Conservation (phyloP, 1,284 basidiomycete genomes). For the Taiwanofungus camphoratus region DNA sequence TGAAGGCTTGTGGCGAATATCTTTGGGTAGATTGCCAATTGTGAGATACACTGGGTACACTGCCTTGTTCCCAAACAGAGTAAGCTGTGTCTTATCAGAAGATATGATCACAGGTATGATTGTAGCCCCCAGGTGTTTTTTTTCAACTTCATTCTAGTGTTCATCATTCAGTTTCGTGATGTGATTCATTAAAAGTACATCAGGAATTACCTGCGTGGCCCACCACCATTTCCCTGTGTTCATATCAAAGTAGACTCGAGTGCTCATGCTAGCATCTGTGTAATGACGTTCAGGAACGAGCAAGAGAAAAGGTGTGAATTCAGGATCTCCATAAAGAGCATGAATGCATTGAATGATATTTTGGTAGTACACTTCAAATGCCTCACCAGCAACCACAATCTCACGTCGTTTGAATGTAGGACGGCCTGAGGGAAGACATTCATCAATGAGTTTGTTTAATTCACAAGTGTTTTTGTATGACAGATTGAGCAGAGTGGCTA, state of each 20-base stretch:
- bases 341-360: not conserved
- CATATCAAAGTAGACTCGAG: too few species aligned
- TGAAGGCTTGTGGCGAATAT: constrained; percentile 29
- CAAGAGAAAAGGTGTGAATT: not conserved
- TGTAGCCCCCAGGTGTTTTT: constrained; percentile 34
- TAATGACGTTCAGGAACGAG: not conserved
- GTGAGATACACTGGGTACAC: constrained; percentile 38
- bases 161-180: too few species aligned
- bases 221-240: too few species aligned
- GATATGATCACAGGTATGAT: constrained; percentile 35
- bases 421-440: constrained; percentile 20
- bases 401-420: constrained; percentile 17
- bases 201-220: too few species aligned
- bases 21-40: constrained; percentile 39
- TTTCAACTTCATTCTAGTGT: too few species aligned
- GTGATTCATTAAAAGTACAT: too few species aligned
- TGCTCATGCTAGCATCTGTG: too few species aligned
- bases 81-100: constrained; percentile 35
- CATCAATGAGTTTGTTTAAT: constrained; percentile 28
- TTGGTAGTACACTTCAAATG: not conserved
- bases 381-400: constrained; percentile 18
- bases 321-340: too few species aligned
- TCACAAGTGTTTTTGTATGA: constrained; percentile 24
- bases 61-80: constrained; percentile 30
- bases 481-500: constrained; percentile 19